Evolutionary conservation across 2,329 filamentous ascomycete species (phyloP), one percentile per base, ranked within the genome.

Genomic region (Colletotrichum horii): DNA sequence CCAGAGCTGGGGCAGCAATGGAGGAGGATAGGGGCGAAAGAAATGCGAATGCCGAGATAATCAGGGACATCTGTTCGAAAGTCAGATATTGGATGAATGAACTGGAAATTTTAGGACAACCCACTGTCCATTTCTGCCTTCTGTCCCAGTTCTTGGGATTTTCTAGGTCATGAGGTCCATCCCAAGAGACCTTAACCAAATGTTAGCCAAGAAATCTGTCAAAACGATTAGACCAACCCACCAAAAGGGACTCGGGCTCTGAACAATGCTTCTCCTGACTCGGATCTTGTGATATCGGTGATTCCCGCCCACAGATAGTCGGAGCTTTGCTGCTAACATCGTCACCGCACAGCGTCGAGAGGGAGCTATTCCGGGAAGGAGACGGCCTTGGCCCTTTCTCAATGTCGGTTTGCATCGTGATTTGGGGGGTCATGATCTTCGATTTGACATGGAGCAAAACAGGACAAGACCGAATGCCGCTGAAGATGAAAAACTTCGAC

Each of bases 1-100:
- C 52, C 4, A 81, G 66, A 12, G 82, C 82, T 11, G 83, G 83
- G 22, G 83, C 83, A 22, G 81, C 81, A 65, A 90, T 89, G 4
- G 87, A 87, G 4, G 87, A 89, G 3, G 87, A 87, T 2, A 90
- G 84, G 0, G 89, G 88, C 0, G 88, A 89, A 61, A 90, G 87
- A 74, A 90, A 88, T 2, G 88, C 89, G 77, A 89, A 90, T 22
- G 82, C 82, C 1, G 88, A 89, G 34, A 90, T 85, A 9, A 87
- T 85, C 38, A 88, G 84, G 84, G 32, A 86, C 83, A n/a, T 75
- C 69, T 75, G 9, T 11, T 26, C 24, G 12, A 8, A 22, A 32
- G 19, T 69, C 15, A 60, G 30, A 6, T 11, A 28, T 30, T 26
- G 24, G 4, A 48, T 19, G 8, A 11, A 48, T 7, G 24, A n/a